These are phyloP conservation scores for Fusarium sterilihyphosum DNA, from an alignment of 2,329 filamentous ascomycete genomes.

Conservation along the genomic window DNA sequence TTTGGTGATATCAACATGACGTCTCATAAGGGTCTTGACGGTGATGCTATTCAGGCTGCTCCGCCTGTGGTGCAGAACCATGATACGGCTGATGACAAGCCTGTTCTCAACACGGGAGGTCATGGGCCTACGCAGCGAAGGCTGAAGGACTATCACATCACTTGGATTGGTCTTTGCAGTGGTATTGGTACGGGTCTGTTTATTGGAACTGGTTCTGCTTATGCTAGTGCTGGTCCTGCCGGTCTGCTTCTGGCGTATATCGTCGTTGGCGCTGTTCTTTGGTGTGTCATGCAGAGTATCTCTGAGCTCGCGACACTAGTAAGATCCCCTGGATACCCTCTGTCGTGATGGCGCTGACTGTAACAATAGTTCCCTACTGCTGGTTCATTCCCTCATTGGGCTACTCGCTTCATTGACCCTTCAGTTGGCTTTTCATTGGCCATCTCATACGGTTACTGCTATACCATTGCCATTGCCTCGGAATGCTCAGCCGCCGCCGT, in stretches of 20 bases:
- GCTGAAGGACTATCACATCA: constrained; percentile 38
- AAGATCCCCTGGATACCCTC: not conserved
- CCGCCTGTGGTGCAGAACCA: not conserved
- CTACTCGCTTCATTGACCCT: constrained; percentile 41
- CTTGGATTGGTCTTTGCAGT: constrained; percentile 40
- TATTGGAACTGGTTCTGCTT: constrained; percentile 38
- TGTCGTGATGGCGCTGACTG: not conserved
- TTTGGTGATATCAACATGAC: constrained; percentile 1
- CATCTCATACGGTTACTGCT: constrained; percentile 41
- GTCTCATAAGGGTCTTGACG: not conserved
- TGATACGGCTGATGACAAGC: constrained; percentile 17
- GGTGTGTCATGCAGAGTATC: constrained; percentile 42
- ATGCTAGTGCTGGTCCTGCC: constrained; percentile 38
- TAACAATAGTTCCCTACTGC: constrained; percentile 32
- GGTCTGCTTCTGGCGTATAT: constrained; percentile 36
- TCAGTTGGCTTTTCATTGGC: constrained; percentile 37
- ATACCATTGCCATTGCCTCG: constrained; percentile 37
- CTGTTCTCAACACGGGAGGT: constrained; percentile 36
- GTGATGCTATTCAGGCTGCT: constrained; percentile 18
- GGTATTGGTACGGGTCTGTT: constrained; percentile 40
- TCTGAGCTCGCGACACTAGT: constrained; percentile 39
- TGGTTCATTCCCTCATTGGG: constrained; percentile 41
- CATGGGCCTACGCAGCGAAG: constrained; percentile 37
- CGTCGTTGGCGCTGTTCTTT: constrained; percentile 37
- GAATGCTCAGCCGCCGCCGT: constrained; percentile 38